A percentile compares a stretch with the other conserved stretches of the same genome.
Conservation (phyloP, 495 filamentous ascomycete species). For the Penicillium lividum region DNA sequence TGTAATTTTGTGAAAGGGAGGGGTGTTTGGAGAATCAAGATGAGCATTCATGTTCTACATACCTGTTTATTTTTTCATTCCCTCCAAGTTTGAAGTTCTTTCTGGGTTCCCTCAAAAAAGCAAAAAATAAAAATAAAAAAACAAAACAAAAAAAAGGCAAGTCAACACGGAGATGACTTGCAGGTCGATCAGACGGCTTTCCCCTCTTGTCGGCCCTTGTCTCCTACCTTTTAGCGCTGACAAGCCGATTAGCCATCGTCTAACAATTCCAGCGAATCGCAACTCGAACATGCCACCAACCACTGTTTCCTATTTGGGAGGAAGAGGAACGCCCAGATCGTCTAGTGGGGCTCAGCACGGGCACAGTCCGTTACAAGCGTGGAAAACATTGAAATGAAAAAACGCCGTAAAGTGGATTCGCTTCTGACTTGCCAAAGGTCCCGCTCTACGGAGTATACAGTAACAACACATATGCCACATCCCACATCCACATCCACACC, state of each 20-base stretch:
- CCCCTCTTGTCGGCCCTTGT: conserved; percentile 16
- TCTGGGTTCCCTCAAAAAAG: too few relatives aligned
- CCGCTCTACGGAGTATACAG: too few relatives aligned
- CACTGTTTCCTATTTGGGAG: background rate
- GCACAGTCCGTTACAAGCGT: conserved; percentile 5
- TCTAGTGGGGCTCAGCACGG: conserved; percentile 6
- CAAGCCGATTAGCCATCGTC: conserved; percentile 18
- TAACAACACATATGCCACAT: background rate
- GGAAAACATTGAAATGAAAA: background rate
- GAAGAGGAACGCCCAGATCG: conserved; percentile 14
- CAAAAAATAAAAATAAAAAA: background rate
- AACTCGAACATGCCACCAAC: background rate
- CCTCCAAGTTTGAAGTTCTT: too few relatives aligned
- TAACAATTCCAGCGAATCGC: conserved; percentile 12
- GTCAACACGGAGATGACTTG: conserved; percentile 30
- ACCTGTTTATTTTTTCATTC: too few relatives aligned
- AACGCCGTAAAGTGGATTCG: background rate
- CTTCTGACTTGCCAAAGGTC: background rate
- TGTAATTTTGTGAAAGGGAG: background rate
- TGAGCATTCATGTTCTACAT: too few relatives aligned
- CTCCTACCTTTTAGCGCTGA: conserved; percentile 15
- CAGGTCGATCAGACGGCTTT: conserved; percentile 29
- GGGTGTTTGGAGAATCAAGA: too few relatives aligned
- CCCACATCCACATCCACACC: background rate
- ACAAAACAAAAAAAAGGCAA: background rate